Percentiles rank a stretch among this genome's conserved stretches.
These are phyloP conservation scores for Blastomyces silverae DNA, from an alignment of 2,329 filamentous ascomycete species.

Conservation along the genomic window DNA sequence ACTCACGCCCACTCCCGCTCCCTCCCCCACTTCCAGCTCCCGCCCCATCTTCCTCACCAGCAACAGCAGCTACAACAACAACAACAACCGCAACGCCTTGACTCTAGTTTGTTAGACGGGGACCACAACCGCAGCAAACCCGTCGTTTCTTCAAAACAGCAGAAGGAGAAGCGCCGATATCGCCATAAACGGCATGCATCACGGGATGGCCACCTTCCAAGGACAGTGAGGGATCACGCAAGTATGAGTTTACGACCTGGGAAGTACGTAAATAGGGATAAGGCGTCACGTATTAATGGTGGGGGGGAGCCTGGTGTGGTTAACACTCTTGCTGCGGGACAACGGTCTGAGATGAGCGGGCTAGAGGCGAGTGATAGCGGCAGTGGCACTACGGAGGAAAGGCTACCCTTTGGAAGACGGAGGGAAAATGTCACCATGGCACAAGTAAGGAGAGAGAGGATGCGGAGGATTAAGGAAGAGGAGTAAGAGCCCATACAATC, in stretches of 20 bases:
- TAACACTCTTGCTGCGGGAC: slow-evolving; percentile 14
- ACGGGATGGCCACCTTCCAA: background rate
- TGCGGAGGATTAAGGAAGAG: slow-evolving; percentile 70
- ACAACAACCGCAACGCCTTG: background rate
- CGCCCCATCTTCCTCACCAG: background rate
- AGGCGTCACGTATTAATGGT: slow-evolving; percentile 26
- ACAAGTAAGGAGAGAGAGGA: slow-evolving; percentile 37
- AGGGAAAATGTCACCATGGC: slow-evolving; percentile 31
- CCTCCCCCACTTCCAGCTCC: background rate
- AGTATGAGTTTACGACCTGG: slow-evolving; percentile 31
- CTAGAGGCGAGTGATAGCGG: slow-evolving; percentile 17
- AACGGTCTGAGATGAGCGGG: slow-evolving; percentile 22
- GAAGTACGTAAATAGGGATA: slow-evolving; percentile 24
- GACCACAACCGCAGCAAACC: background rate
- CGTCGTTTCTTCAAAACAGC: background rate
- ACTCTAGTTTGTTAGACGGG: background rate
- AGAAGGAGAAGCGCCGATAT: background rate
- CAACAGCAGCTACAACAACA: background rate
- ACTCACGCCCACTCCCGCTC: background rate
- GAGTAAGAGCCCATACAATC: slow-evolving; percentile 51
- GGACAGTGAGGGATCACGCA: slow-evolving; percentile 16
- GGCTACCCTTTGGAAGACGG: slow-evolving; percentile 17
- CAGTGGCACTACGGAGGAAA: slow-evolving; percentile 26
- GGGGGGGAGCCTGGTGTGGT: slow-evolving; percentile 6
- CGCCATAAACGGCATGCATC: slow-evolving; percentile 6